These are phyloP conservation scores for Funneliformis geosporum DNA, from an alignment of 192 early-diverging fungal genomes.

Conservation along the genomic window DNA sequence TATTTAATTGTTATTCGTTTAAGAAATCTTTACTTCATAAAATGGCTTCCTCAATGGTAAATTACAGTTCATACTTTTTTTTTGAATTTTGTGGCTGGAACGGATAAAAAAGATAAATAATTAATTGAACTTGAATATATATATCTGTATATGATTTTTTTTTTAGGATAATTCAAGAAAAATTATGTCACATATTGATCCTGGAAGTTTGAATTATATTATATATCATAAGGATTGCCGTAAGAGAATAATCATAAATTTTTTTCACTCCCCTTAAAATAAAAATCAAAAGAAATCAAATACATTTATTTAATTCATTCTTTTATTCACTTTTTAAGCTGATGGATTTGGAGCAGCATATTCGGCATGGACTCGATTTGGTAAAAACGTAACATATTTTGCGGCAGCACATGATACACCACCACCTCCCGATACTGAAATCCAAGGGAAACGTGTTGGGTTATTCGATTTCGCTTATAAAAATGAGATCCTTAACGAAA, in stretches of 20 bases:
- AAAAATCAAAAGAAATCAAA: background rate
- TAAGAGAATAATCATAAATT: background rate
- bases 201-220: constrained; percentile 13
- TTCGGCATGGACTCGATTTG: constrained; percentile 4
- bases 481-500: background rate
- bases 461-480: constrained; percentile 1
- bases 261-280: background rate
- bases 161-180: background rate
- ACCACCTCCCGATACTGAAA: background rate
- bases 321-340: background rate
- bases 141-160: background rate
- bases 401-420: background rate
- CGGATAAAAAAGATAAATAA: no score
- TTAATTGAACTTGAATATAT: no score
- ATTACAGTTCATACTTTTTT: background rate
- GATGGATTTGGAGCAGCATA: constrained; percentile 15
- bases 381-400: background rate
- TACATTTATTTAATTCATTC: background rate
- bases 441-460: background rate
- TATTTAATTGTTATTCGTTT: no score
- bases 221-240: constrained; percentile 11
- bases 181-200: constrained; percentile 8
- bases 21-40: background rate
- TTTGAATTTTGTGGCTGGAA: background rate
- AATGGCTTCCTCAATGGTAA: background rate